A percentile compares a stretch with the other conserved stretches of the same genome.
phyloP scores from a whole-genome alignment of 192 early-diverging fungal genomes.

The Obelidium mucronatum region DNA sequence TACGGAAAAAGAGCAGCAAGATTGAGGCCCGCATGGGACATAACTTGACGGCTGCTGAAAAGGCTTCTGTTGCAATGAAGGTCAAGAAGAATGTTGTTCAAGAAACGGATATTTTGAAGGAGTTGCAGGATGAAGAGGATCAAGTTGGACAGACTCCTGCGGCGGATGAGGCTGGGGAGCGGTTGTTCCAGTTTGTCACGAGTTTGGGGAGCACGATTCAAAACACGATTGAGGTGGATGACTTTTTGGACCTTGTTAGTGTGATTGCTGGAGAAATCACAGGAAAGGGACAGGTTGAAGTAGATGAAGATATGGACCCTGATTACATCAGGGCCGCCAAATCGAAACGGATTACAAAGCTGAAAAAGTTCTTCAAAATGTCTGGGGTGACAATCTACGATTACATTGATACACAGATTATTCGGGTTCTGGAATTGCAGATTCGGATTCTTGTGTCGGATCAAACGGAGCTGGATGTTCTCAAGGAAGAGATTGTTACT shows the following conservation, averaged over 20 bases:
- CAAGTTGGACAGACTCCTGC: neutral
- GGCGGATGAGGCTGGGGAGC: neutral
- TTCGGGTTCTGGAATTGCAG: conserved; percentile 18
- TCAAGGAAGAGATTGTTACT: conserved; percentile 12
- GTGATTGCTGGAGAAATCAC: conserved; percentile 11
- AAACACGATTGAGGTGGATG: conserved; percentile 3
- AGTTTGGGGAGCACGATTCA: neutral
- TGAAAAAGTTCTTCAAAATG: conserved; percentile 25
- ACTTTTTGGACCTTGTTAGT: conserved; percentile 16
- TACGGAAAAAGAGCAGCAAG: conserved; percentile 15
- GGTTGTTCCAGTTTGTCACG: conserved; percentile 22
- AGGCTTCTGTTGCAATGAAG: neutral
- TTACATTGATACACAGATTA: conserved; percentile 30
- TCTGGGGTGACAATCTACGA: conserved; percentile 12
- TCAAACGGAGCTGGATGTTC: conserved; percentile 5
- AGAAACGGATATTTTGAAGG: neutral
- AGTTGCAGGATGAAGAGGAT: conserved; percentile 8
- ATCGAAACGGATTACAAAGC: conserved; percentile 7
- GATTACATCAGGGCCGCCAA: neutral
- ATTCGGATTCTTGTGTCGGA: conserved; percentile 22
- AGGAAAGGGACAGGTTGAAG: neutral
- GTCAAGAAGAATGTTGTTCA: neutral
- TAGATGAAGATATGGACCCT: neutral
- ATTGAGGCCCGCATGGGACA: conserved; percentile 16
- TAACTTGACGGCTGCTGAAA: neutral